A percentile compares a stretch with the other conserved stretches of the same genome.
phyloP scores from a whole-genome alignment of 495 filamentous ascomycete species.

The Penicillium atrosanguineum region DNA sequence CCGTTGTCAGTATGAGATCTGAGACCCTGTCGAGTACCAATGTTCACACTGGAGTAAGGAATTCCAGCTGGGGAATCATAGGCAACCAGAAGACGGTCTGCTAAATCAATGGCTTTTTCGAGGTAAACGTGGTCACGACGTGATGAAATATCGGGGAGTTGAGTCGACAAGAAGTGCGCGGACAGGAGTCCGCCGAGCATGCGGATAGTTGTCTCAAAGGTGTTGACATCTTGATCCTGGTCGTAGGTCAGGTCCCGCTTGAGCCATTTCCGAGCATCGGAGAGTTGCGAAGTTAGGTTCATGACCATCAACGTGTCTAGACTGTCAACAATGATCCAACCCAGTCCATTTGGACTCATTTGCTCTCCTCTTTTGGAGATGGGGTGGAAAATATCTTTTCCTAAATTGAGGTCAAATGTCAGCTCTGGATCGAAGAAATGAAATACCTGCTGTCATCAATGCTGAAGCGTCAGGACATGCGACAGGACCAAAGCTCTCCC shows the following conservation, averaged over 20 bases:
- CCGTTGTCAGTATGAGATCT: slow-evolving; percentile 71
- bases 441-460: background rate
- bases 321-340: slow-evolving; percentile 87
- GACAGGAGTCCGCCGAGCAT: slow-evolving; percentile 85
- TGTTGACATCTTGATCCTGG: slow-evolving; percentile 82
- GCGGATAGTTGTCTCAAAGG: slow-evolving; percentile 87
- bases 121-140: slow-evolving; percentile 74
- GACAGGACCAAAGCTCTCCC: background rate
- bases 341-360: slow-evolving; percentile 65
- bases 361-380: slow-evolving; percentile 65
- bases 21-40: slow-evolving; percentile 62
- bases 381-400: slow-evolving; percentile 70
- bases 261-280: slow-evolving; percentile 76
- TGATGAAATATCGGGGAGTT: slow-evolving; percentile 54
- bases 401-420: background rate
- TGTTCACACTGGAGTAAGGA: slow-evolving; percentile 76
- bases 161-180: slow-evolving; percentile 74
- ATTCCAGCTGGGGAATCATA: slow-evolving; percentile 75
- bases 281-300: slow-evolving; percentile 75
- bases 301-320: slow-evolving; percentile 87
- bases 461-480: background rate
- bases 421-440: background rate
- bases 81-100: slow-evolving; percentile 70
- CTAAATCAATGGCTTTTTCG: slow-evolving; percentile 80
- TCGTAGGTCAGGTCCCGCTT: slow-evolving; percentile 66